Evolutionary conservation across 768 basidiomycete genomes (phyloP), one percentile per base, ranked within the genome.

Genomic region (Auricularia cornea): DNA sequence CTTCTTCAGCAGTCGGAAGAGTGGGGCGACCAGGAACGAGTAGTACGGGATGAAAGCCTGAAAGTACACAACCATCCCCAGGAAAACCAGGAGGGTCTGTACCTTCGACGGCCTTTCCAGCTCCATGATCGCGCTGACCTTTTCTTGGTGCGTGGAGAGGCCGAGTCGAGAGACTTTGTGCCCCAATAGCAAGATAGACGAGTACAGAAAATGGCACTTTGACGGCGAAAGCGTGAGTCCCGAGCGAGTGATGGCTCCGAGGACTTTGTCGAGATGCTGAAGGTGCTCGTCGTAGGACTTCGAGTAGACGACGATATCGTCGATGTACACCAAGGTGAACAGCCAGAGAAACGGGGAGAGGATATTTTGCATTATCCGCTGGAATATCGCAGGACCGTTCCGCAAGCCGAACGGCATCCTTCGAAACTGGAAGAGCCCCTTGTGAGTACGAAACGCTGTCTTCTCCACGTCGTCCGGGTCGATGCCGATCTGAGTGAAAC

Each of bases 401-500:
- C 64, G 41, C 0, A 65, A 62, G 2, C 68, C 68, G 29, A 59
- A 56, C 14, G 30, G 56, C 67, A 40, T 40, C 8, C 8, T n/a
- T n/a, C n/a, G n/a, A n/a, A n/a, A n/a, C n/a, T n/a, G n/a, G n/a
- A n/a, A n/a, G n/a, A n/a, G n/a, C 65, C 30, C 3, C 68, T 51
- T 60, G 64, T 79, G 80, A 0, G 73, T 73, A 3, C 74, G 62
- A 59, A 81, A 80, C 0, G 77, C 77, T 0, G 74, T 72, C 48
- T 76, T 75, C 29, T 75, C 70, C 16, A 66, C 63, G 20, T 71
- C 73, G 11, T 62, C 62, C n/a, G n/a, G n/a, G n/a, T n/a, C n/a
- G n/a, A n/a, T n/a, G n/a, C n/a, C n/a, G n/a, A n/a, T n/a, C n/a
- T 81, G 80, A 0, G 75, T 78, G 62, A 80, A 81, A 11, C 79